A percentile compares a stretch with the other conserved stretches of the same genome.
Evolutionary conservation across 1,284 basidiomycete species (phyloP).

Genomic region (Malassezia arunalokei): DNA sequence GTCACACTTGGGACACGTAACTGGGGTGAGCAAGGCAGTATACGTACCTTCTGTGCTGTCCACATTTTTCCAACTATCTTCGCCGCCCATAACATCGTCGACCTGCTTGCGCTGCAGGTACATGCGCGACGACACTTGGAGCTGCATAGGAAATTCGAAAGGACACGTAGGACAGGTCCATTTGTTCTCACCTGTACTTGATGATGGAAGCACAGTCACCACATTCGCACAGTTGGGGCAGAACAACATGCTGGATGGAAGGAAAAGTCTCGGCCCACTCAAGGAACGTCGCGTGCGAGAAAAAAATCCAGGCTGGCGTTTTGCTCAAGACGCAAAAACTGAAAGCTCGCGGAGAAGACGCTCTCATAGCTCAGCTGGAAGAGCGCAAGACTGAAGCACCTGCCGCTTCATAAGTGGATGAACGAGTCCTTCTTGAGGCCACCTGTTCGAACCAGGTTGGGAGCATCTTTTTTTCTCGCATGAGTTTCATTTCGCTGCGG

Average conservation of each 20-base stretch:
- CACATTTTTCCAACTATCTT: conserved; percentile 83
- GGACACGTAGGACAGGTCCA: conserved; percentile 90
- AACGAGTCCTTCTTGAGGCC: conserved; percentile 18
- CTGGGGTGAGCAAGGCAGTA: conserved; percentile 7
- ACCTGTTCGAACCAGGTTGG: conserved; percentile 21
- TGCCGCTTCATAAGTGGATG: conserved; percentile 11
- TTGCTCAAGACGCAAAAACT: neutral
- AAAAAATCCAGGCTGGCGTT: neutral
- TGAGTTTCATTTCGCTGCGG: too few relatives aligned
- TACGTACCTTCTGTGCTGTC: conserved; percentile 59
- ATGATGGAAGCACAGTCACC: conserved; percentile 52
- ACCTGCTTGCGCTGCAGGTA: conserved; percentile 32
- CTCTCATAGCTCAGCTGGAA: conserved; percentile 20
- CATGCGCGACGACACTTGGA: conserved; percentile 54
- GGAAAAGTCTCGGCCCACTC: too few relatives aligned
- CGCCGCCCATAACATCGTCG: conserved; percentile 49
- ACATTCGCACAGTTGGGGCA: conserved; percentile 92
- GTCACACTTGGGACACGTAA: conserved; percentile 74
- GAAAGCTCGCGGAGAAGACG: too few relatives aligned
- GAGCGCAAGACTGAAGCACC: conserved; percentile 19
- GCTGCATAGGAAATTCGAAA: conserved; percentile 78
- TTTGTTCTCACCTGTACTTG: conserved; percentile 60
- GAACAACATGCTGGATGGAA: conserved; percentile 59
- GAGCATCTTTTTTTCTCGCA: conserved; percentile 10
- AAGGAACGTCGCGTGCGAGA: neutral